These are phyloP conservation scores for Camillea tinctor DNA, from an alignment of 2,329 filamentous ascomycete species.

Conservation along the genomic window DNA sequence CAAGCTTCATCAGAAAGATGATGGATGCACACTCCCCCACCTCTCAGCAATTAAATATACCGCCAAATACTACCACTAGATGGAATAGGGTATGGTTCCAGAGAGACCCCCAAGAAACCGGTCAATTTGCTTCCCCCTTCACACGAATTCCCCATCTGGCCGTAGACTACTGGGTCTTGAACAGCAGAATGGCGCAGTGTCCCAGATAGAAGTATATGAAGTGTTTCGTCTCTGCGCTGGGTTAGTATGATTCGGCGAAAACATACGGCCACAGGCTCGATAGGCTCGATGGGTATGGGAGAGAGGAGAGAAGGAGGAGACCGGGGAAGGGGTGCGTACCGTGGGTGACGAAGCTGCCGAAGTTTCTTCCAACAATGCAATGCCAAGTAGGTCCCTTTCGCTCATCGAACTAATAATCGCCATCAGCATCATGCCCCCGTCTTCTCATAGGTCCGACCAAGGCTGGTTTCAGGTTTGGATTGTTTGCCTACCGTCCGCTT, in stretches of 20 bases:
- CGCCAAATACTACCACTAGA: neutral
- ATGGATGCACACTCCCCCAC: neutral
- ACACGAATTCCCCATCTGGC: neutral
- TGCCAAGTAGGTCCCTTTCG: conserved; percentile 99
- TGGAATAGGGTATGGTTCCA: neutral
- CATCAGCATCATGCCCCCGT: conserved; percentile 56
- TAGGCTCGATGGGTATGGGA: neutral
- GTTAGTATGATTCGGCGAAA: conserved; percentile 1
- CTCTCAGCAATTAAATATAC: neutral
- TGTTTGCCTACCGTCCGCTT: conserved; percentile 32
- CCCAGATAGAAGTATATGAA: conserved; percentile 99
- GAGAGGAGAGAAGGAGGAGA: too few species aligned
- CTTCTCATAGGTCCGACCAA: conserved; percentile 42
- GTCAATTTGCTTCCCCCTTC: neutral
- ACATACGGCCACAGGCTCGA: conserved; percentile 7
- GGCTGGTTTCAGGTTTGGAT: conserved; percentile 65
- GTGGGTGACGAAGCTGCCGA: conserved; percentile 98
- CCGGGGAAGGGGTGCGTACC: too few species aligned
- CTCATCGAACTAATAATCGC: conserved; percentile 74
- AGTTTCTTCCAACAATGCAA: conserved; percentile 97
- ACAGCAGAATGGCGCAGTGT: conserved; percentile 95
- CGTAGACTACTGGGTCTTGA: conserved; percentile 87
- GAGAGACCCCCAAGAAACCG: neutral
- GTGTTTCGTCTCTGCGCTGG: conserved; percentile 83
- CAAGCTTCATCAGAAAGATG: neutral